phyloP scores from a whole-genome alignment of 2,329 filamentous ascomycete genomes.

The Plectosphaerella cucumerina region DNA sequence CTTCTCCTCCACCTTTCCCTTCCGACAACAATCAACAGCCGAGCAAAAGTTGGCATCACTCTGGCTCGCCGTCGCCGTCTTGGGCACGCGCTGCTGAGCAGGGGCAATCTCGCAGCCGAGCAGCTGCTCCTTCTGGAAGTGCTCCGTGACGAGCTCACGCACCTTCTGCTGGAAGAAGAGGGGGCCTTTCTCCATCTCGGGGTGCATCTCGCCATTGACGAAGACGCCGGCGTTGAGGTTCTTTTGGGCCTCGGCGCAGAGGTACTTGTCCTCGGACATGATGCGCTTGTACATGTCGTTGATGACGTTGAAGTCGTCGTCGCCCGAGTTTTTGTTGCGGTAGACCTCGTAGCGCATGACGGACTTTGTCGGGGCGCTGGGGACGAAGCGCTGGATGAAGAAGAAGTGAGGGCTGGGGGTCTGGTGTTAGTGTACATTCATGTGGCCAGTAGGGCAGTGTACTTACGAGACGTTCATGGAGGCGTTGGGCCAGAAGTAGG shows the following conservation, averaged over 20 bases:
- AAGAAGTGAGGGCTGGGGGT: constrained; percentile 55
- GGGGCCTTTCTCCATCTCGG: constrained; percentile 47
- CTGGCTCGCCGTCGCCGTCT: constrained; percentile 17
- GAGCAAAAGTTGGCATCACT: constrained; percentile 28
- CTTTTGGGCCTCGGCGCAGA: constrained; percentile 54
- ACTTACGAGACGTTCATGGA: constrained; percentile 47
- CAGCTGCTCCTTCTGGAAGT: constrained; percentile 40
- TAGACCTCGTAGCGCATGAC: constrained; percentile 61
- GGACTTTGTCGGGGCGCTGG: constrained; percentile 43
- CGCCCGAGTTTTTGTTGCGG: constrained; percentile 55
- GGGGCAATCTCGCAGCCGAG: constrained; percentile 48
- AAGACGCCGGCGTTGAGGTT: constrained; percentile 60
- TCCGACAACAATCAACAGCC: constrained; percentile 26
- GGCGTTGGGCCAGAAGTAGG: constrained; percentile 47
- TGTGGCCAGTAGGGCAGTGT: not conserved
- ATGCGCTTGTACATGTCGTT: constrained; percentile 58
- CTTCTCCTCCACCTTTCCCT: constrained; percentile 10
- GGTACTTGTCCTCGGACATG: constrained; percentile 60
- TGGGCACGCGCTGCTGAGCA: constrained; percentile 32
- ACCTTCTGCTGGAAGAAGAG: constrained; percentile 51
- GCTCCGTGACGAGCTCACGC: constrained; percentile 42
- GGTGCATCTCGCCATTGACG: constrained; percentile 59
- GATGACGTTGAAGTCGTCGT: constrained; percentile 54
- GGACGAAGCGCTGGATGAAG: constrained; percentile 60
- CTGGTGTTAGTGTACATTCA: constrained; percentile 15